These are phyloP conservation scores for Beta lomatogona DNA, from an alignment of 179 eudicot species.

Conservation along the genomic window DNA sequence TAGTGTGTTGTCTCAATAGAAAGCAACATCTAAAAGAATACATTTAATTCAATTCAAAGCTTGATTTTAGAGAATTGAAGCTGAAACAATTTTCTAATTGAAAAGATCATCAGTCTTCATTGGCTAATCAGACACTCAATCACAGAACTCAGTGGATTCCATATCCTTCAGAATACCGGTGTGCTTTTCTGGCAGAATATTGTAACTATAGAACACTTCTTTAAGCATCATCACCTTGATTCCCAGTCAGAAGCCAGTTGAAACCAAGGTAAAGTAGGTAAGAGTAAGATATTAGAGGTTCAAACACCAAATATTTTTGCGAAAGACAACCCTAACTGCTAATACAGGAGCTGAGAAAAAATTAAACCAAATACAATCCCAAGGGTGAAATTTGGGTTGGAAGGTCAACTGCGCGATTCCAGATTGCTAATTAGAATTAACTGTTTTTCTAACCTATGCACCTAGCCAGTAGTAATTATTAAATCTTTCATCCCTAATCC, in stretches of 20 bases:
- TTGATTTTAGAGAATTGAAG: not conserved
- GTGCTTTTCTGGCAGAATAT: not conserved
- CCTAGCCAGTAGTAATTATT: not conserved
- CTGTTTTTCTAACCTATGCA: too few relatives aligned
- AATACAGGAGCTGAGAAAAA: not conserved
- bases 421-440: not conserved
- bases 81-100: not conserved
- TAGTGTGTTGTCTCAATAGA: not conserved
- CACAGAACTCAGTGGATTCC: not conserved
- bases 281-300: not conserved
- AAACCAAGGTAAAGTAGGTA: not conserved
- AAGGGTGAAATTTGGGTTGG: not conserved
- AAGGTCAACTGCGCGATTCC: not conserved
- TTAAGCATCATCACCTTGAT: not conserved
- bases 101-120: not conserved
- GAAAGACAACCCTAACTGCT: not conserved
- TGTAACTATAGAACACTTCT: not conserved
- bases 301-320: not conserved
- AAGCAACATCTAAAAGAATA: not conserved
- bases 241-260: not conserved
- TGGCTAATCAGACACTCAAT: not conserved
- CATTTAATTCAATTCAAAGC: not conserved
- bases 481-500: not conserved
- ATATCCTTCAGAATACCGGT: not conserved
- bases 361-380: not conserved